Evolutionary conservation across 75 land plant genomes (phyloP).

Genomic region (Pinus taeda): DNA sequence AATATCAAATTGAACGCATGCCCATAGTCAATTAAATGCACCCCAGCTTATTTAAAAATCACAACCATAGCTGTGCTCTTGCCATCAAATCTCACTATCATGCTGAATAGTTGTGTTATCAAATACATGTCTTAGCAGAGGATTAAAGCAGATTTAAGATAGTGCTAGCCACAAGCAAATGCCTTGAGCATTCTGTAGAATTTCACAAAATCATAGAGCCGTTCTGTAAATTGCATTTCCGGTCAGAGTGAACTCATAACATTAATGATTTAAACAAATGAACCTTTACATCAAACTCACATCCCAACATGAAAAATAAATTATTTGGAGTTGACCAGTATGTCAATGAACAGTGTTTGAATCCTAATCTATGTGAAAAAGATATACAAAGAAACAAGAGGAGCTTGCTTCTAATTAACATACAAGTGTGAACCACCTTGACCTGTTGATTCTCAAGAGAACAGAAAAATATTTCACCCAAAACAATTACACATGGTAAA

Average conservation of each 20-base stretch:
- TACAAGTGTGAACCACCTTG: constrained; percentile 4
- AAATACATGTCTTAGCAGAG: background rate
- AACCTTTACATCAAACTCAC: constrained; percentile 7
- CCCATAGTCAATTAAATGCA: background rate
- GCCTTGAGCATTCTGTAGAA: no score
- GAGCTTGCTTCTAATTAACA: constrained; percentile 8
- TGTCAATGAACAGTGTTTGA: background rate
- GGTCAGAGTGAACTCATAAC: background rate
- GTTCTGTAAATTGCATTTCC: background rate
- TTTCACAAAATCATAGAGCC: background rate
- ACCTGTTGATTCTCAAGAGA: constrained; percentile 3
- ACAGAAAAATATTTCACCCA: constrained; percentile 7
- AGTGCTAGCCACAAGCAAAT: background rate
- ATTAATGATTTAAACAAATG: background rate
- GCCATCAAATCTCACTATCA: background rate
- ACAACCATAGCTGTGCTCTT: background rate
- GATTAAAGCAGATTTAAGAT: background rate
- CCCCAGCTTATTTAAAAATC: background rate
- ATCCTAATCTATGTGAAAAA: constrained; percentile 4
- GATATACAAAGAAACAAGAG: constrained; percentile 3
- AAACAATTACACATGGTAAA: constrained; percentile 6
- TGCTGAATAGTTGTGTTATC: background rate
- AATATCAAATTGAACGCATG: background rate
- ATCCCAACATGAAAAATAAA: constrained; percentile 5
- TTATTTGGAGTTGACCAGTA: constrained; percentile 7